Evolutionary conservation across 2,329 filamentous ascomycete genomes (phyloP), one percentile per base, ranked within the genome.

Genomic region (Thelonectria olida): DNA sequence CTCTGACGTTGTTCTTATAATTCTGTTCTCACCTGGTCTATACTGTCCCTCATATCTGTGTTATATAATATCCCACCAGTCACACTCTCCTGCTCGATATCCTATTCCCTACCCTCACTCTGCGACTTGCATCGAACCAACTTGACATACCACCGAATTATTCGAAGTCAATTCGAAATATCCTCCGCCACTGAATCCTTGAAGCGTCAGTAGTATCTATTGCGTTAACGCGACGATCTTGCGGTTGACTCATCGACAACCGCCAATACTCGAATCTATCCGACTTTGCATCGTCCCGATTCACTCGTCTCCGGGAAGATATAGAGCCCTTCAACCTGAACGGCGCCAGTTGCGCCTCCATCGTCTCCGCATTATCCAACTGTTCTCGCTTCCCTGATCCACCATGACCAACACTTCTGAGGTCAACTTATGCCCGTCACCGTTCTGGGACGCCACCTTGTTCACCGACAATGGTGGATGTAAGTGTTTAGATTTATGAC

Each of bases 391-490:
- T 48, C 39, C 41, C 31, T 44, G 31, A 51, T 61, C 59, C 64
- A 68, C 31, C 54, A 77, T 76, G 74, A 67, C 71, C 36, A 74
- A 73, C 63, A 48, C 70, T 31, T 69, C 69, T 36, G 88, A 85
- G 64, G 71, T 78, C 17, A 78, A 77, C 48, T 22, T 78, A 20
- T 96, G 92, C 76, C 85, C 87, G 15, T 67, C 82, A 52, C 92
- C 92, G 5, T 95, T 96, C 73, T 83, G 89, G 64, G 87, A 92
- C 73, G 83, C 84, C 60, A 77, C 78, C 27, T 75, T 84, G 60
- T 96, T 90, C 72, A 85, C 84, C 47, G 67, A 75, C 22, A 78
- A 74, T 44, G 86, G 85, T 71, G 92, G 92, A 77, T 92, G 91
- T 94, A 86, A 75, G 73, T 23, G 49, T 20, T 31, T 23, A 7